Evolutionary conservation across 164 flowering plant species (phyloP).

Genomic region (Echeveria elegans): DNA sequence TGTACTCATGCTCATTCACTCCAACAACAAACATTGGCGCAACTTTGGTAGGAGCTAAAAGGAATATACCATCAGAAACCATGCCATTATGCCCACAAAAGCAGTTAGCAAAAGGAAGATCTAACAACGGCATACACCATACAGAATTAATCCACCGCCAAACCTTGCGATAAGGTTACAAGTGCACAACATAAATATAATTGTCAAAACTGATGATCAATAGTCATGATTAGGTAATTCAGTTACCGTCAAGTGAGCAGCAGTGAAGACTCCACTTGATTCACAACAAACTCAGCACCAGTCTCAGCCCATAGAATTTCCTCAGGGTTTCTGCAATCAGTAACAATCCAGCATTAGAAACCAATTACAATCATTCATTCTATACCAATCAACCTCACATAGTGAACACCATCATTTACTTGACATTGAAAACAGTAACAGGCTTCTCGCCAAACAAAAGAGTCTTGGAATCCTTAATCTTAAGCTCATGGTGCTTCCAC

Average conservation of each 20-base stretch:
- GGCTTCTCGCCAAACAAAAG: slow-evolving; percentile 42
- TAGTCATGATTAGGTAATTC: background rate
- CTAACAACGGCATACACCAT: background rate
- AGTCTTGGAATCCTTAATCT: slow-evolving; percentile 39
- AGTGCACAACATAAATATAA: no score
- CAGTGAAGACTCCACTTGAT: slow-evolving; percentile 45
- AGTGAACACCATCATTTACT: slow-evolving; percentile 12
- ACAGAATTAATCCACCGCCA: no score
- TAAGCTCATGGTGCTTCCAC: slow-evolving; percentile 33
- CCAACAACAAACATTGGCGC: slow-evolving; percentile 99
- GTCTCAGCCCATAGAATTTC: slow-evolving; percentile 39
- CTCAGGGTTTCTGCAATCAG: slow-evolving; percentile 26
- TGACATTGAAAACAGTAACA: slow-evolving; percentile 29
- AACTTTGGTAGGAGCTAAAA: slow-evolving; percentile 92
- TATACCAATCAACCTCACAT: no score
- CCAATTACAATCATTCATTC: no score
- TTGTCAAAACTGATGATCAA: no score
- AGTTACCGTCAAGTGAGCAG: slow-evolving; percentile 38
- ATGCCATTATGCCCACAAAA: no score
- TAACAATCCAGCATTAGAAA: background rate
- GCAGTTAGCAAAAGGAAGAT: no score
- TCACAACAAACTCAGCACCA: slow-evolving; percentile 41
- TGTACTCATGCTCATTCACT: slow-evolving; percentile 86
- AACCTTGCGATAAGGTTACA: no score
- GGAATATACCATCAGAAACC: slow-evolving; percentile 1